A percentile compares a stretch with the other conserved stretches of the same genome.
Evolutionary conservation across 1,284 basidiomycete genomes (phyloP).

Genomic region (Ganoderma meredithae): DNA sequence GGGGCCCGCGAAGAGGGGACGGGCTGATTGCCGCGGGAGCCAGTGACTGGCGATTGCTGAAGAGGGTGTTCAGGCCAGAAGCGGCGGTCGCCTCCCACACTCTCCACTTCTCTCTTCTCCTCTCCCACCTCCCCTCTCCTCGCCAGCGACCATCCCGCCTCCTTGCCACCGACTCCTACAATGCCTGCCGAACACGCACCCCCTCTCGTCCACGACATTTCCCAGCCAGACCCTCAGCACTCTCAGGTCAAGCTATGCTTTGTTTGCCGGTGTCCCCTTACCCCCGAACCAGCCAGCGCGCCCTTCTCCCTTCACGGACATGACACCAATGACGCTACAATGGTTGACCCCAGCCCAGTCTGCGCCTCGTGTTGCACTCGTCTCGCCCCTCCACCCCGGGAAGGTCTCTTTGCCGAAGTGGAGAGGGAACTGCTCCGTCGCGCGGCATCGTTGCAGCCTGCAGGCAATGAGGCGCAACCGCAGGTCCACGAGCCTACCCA

Average conservation of each 20-base stretch:
- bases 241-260: slow-evolving; percentile 47
- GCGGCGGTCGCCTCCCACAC: slow-evolving; percentile 28
- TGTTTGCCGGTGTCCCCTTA: slow-evolving; percentile 45
- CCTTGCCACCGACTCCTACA: slow-evolving; percentile 20
- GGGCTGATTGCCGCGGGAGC: slow-evolving; percentile 29
- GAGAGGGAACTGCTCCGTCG: slow-evolving; percentile 41
- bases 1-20: neutral
- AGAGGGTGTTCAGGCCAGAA: slow-evolving; percentile 14
- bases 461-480: slow-evolving; percentile 40
- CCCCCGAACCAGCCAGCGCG: slow-evolving; percentile 40
- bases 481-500: slow-evolving; percentile 32
- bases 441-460: slow-evolving; percentile 41
- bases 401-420: slow-evolving; percentile 38
- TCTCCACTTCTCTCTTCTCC: slow-evolving; percentile 31
- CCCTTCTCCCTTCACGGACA: slow-evolving; percentile 38
- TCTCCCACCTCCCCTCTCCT: slow-evolving; percentile 25
- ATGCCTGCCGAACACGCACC: slow-evolving; percentile 47
- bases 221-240: slow-evolving; percentile 39
- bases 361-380: slow-evolving; percentile 46
- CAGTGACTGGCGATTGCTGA: slow-evolving; percentile 15
- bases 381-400: slow-evolving; percentile 33
- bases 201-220: slow-evolving; percentile 33
- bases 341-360: slow-evolving; percentile 44
- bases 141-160: slow-evolving; percentile 25
- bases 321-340: slow-evolving; percentile 36